Conservation (phyloP, 176 grass and related monocot species). For the Rhipidocladum racemiflorum region DNA sequence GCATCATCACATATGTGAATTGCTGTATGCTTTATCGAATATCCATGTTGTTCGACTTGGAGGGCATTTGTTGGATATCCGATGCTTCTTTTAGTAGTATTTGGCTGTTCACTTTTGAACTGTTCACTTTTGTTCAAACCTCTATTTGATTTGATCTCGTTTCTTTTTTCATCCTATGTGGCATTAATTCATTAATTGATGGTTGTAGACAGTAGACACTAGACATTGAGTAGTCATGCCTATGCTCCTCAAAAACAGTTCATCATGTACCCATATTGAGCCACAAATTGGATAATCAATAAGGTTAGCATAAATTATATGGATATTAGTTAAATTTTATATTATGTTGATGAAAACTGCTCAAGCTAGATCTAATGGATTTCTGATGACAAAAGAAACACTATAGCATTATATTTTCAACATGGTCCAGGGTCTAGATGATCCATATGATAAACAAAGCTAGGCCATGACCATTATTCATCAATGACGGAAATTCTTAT, state of each 20-base stretch:
- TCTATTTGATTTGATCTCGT: not conserved
- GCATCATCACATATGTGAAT: not conserved
- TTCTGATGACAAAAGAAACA: not conserved
- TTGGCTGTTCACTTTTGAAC: not conserved
- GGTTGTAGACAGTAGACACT: not conserved
- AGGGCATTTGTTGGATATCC: constrained; percentile 13
- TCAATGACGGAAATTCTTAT: not conserved
- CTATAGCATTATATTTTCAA: not conserved
- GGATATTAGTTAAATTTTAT: not conserved
- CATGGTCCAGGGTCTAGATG: not conserved
- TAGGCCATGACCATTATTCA: not conserved
- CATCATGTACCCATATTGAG: not conserved
- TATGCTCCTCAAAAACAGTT: not conserved
- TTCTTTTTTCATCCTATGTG: not conserved
- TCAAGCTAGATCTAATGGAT: not conserved
- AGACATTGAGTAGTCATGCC: not conserved
- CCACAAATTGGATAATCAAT: not conserved
- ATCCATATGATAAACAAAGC: not conserved
- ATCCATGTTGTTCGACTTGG: not conserved
- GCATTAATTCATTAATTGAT: not conserved
- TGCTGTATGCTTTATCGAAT: not conserved
- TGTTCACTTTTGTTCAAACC: not conserved
- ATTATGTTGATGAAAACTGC: not conserved
- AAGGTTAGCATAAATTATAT: not conserved
- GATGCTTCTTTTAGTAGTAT: constrained; percentile 3